phyloP scores from a whole-genome alignment of 352 stramenopile genomes.

The Phytopythium aichiense region DNA sequence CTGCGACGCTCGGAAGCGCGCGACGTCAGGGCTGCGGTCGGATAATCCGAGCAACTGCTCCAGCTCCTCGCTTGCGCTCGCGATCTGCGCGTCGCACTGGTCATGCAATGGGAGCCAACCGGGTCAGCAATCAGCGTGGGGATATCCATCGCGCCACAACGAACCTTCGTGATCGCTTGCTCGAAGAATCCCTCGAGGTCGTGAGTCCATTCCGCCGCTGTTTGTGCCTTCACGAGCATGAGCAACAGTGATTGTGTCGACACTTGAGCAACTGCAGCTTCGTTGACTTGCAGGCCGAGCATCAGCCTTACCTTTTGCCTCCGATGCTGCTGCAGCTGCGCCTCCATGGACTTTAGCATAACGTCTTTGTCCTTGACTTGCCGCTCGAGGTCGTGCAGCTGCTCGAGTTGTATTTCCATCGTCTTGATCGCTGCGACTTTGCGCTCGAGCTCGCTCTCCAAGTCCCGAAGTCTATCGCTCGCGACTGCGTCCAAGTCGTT shows the following conservation, averaged over 20 bases:
- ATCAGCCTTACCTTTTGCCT: conserved; percentile 20
- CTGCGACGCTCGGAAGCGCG: conserved; percentile 54
- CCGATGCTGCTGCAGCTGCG: conserved; percentile 6
- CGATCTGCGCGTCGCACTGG: conserved; percentile 54
- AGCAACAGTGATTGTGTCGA: background rate
- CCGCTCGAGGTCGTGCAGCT: conserved; percentile 1
- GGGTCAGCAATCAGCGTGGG: background rate
- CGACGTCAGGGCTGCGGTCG: conserved; percentile 30
- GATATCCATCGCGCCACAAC: background rate
- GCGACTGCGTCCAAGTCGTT: conserved; percentile 10
- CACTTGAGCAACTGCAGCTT: background rate
- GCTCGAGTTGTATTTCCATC: conserved; percentile 12
- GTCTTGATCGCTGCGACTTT: conserved; percentile 22
- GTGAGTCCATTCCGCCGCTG: conserved; percentile 18
- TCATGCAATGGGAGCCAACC: background rate
- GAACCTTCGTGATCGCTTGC: conserved; percentile 19
- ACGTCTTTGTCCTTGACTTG: conserved; percentile 22
- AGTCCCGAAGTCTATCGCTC: conserved; percentile 16
- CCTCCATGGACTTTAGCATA: conserved; percentile 15
- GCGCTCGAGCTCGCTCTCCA: conserved; percentile 16
- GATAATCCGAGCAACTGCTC: conserved; percentile 43
- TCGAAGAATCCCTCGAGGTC: conserved; percentile 35
- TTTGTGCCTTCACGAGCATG: conserved; percentile 10
- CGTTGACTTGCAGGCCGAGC: background rate
- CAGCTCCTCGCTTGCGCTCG: conserved; percentile 26